Percentiles rank a stretch among this genome's conserved stretches.
Evolutionary conservation across 108 stramenopile species (phyloP).

Genomic region (Nitzschia sp.): DNA sequence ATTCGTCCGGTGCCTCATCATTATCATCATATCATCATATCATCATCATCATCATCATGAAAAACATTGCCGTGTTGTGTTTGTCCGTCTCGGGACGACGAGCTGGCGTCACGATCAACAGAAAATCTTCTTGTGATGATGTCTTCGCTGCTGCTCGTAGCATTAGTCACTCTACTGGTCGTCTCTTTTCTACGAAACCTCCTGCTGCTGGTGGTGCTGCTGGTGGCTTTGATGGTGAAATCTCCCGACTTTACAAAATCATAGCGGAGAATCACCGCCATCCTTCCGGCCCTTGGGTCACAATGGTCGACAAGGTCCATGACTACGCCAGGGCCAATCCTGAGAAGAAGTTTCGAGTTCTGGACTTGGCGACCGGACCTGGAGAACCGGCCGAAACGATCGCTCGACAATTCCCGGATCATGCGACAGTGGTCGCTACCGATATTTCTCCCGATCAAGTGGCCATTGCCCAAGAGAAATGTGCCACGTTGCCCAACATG

Average conservation of each 20-base stretch:
- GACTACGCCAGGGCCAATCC: background rate
- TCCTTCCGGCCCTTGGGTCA: background rate
- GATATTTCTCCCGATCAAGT: conserved; percentile 2
- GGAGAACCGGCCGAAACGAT: conserved; percentile 1
- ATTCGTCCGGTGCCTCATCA: too few species aligned
- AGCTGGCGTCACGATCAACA: too few species aligned
- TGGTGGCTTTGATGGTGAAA: conserved; percentile 3
- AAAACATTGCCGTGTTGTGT: too few species aligned
- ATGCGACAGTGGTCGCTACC: background rate
- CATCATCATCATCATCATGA: too few species aligned
- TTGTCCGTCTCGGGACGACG: too few species aligned
- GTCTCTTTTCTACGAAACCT: too few species aligned
- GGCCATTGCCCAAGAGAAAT: too few species aligned
- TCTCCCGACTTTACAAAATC: background rate
- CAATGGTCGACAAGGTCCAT: conserved; percentile 1
- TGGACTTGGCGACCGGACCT: conserved; percentile 4
- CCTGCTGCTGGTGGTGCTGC: too few species aligned
- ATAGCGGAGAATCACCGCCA: conserved; percentile 3
- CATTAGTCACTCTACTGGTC: too few species aligned
- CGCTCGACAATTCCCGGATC: conserved; percentile 4
- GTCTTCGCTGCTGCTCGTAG: too few species aligned
- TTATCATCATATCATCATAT: too few species aligned
- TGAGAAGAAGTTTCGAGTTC: background rate
- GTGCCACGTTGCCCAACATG: background rate
- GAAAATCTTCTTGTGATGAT: too few species aligned